Evolutionary conservation across 73 alveolate genomes (phyloP), one percentile per base, ranked within the genome.

Genomic region (Uronychia setigera): DNA sequence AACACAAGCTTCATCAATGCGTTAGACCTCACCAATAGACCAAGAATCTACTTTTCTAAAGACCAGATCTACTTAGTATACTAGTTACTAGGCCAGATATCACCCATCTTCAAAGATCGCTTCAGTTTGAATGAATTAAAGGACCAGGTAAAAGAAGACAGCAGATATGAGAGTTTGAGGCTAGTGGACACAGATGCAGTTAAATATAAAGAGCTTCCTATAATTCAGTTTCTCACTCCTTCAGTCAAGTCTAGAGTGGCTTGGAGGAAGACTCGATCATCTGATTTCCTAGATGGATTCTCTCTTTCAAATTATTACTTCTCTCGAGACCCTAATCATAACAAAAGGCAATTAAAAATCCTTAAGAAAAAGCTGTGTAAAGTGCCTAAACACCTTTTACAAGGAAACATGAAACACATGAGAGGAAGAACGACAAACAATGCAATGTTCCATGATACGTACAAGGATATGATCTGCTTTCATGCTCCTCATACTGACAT

Each of bases 401-500:
- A 13, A 26, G 14, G 26, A 26, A 1, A 13, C 14, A 67, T 25
- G 14, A 67, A 67, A 67, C 32, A 30, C 14, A 30, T 26, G 32
- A 67, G 26, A 67, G 79, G 79, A 67, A 67, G 79, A 30, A 25
- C 32, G 5, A 67, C 29, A 5, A 67, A 67, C 32, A 67, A 67
- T 67, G 34, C 79, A 26, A 67, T 26, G 29, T 86, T 86, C 35
- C 57, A 81, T 58, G 89, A 87, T 35, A 59, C 78, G 60, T 87
- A 80, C 35, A 80, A 74, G 76, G 92, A 86, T 59, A 30, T 86
- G 29, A 31, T 86, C 32, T 80, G 31, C n/a, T 80, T 86, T 59
- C 88, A 86, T 33, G 76, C 83, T 13, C 92, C 88, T 25, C 58
- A 74, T 26, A 19, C 82, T 0, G 88, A 86, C 30, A 60, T 86